phyloP scores from a whole-genome alignment of 225 moss, liverwort and hornwort species.

The Climacium dendroides region DNA sequence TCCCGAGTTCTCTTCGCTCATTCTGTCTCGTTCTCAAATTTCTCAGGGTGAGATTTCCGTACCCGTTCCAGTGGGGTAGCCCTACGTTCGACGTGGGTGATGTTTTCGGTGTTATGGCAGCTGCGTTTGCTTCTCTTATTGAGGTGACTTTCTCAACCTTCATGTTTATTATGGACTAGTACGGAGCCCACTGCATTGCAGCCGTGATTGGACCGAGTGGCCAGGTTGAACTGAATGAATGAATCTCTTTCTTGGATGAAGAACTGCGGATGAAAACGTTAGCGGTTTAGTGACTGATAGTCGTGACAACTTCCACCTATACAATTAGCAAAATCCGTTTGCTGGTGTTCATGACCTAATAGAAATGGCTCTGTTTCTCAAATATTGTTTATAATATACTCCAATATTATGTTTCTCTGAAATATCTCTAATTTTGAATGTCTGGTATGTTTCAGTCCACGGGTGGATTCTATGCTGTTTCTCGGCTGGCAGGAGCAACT shows the following conservation, averaged over 20 bases:
- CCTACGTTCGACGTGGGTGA: conserved; percentile 70
- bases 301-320: not conserved
- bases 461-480: conserved; percentile 75
- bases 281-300: too few species aligned
- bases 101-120: conserved; percentile 71
- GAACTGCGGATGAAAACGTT: not conserved
- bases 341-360: not conserved
- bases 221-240: not conserved
- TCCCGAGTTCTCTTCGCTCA: not conserved
- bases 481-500: conserved; percentile 80
- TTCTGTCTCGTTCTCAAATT: not conserved
- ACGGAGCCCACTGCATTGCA: not conserved
- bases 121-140: conserved; percentile 44
- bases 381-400: too few species aligned
- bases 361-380: not conserved
- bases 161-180: not conserved
- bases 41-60: conserved; percentile 60
- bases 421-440: not conserved
- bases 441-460: conserved; percentile 43
- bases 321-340: too few species aligned
- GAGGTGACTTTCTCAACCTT: conserved; percentile 20
- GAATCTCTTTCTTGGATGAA: not conserved
- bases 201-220: not conserved
- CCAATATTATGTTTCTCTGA: not conserved
- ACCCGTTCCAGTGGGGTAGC: conserved; percentile 74